Conservation (phyloP, 2,329 filamentous ascomycete genomes). For the Acarospora socialis region DNA sequence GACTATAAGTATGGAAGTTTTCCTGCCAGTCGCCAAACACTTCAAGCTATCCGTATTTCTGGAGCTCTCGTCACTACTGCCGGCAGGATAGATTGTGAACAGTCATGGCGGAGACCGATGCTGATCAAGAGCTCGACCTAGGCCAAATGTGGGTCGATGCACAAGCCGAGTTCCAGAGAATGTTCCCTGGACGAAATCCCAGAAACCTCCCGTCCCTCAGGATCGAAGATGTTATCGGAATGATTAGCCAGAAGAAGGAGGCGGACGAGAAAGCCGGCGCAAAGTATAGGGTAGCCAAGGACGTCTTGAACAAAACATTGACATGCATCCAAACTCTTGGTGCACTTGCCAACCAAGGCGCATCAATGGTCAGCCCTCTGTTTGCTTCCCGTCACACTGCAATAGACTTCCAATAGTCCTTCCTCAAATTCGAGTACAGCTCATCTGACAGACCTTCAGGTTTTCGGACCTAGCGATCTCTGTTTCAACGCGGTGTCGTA, state of each 20-base stretch:
- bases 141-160: no score
- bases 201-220: constrained; percentile 12
- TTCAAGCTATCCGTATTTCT: no score
- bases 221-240: constrained; percentile 16
- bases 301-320: constrained; percentile 16
- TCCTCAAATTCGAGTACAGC: constrained; percentile 8
- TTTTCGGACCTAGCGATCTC: constrained; percentile 18
- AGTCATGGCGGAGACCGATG: no score
- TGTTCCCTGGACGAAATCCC: no score
- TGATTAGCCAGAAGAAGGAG: constrained; percentile 15
- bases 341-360: constrained; percentile 16
- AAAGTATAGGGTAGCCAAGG: constrained; percentile 15
- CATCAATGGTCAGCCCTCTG: constrained; percentile 16
- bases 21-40: no score
- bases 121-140: no score
- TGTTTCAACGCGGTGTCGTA: constrained; percentile 21
- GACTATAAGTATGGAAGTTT: no score
- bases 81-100: no score
- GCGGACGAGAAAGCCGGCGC: constrained; percentile 15
- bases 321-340: constrained; percentile 16
- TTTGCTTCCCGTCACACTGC: background rate
- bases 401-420: background rate
- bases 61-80: no score
- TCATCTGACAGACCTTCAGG: constrained; percentile 8
- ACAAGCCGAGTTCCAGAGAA: no score